phyloP scores from a whole-genome alignment of 1,284 basidiomycete genomes.

The Ustilago bromivora region DNA sequence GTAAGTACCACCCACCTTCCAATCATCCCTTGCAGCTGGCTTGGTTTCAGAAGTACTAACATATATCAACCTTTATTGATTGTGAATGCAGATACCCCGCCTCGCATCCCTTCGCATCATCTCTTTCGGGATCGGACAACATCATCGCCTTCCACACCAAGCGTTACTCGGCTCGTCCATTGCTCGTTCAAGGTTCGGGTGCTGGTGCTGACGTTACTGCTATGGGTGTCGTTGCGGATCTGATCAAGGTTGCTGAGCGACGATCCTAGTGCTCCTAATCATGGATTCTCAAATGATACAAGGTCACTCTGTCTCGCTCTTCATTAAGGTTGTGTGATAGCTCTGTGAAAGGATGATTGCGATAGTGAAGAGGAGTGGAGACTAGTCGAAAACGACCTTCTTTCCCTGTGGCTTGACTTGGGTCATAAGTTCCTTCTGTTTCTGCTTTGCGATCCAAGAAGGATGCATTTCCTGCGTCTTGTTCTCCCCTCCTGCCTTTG shows the following conservation, averaged over 20 bases:
- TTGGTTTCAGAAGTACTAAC: too few species aligned
- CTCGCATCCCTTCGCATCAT: conserved; percentile 92
- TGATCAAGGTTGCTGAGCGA: conserved; percentile 71
- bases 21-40: background rate
- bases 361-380: background rate
- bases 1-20: background rate
- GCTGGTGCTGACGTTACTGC: conserved; percentile 97
- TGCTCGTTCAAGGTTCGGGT: conserved; percentile 94
- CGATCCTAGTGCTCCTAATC: conserved; percentile 15
- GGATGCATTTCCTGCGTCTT: conserved; percentile 58
- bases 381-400: conserved; percentile 62
- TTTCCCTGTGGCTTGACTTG: conserved; percentile 55
- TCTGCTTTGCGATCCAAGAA: conserved; percentile 64
- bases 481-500: background rate
- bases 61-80: background rate
- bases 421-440: conserved; percentile 59
- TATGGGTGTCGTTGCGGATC: conserved; percentile 92
- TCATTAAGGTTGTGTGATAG: background rate
- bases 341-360: background rate
- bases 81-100: conserved; percentile 74
- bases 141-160: conserved; percentile 97
- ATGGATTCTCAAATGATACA: background rate
- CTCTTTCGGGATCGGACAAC: conserved; percentile 94
- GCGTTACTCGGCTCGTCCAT: conserved; percentile 76
- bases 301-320: background rate